Percentiles rank a stretch among this genome's conserved stretches.
Conservation (phyloP, 257 asterid species). For the Asclepias syriaca region DNA sequence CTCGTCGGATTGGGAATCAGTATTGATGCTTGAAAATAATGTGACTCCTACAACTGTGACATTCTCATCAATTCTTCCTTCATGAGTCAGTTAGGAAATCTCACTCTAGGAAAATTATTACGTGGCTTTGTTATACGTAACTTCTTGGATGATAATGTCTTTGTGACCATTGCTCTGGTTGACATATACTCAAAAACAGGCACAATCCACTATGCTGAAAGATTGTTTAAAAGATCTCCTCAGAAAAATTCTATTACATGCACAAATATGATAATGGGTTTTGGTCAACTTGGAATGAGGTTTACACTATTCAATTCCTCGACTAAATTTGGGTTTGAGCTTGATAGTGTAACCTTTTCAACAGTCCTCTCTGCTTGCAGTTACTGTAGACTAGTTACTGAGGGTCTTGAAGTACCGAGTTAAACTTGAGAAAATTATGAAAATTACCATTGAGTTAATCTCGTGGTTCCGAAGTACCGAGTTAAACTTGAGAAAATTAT, state of each 20-base stretch:
- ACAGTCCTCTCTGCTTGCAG: too few relatives aligned
- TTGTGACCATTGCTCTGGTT: conserved; percentile 71
- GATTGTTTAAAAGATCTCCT: conserved; percentile 37
- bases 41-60: conserved; percentile 68
- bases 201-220: conserved; percentile 55
- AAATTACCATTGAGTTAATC: too few relatives aligned
- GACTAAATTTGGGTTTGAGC: too few relatives aligned
- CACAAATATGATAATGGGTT: too few relatives aligned
- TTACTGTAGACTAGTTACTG: too few relatives aligned
- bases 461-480: too few relatives aligned
- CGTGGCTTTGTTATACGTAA: conserved; percentile 65
- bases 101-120: conserved; percentile 57
- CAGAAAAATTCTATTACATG: conserved; percentile 69
- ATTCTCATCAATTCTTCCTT: conserved; percentile 73
- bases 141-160: conserved; percentile 54
- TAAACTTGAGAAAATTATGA: too few relatives aligned
- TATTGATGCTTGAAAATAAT: conserved; percentile 33
- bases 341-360: too few relatives aligned
- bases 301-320: too few relatives aligned
- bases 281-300: too few relatives aligned
- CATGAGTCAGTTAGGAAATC: conserved; percentile 63
- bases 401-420: too few relatives aligned
- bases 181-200: conserved; percentile 94
- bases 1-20: conserved; percentile 41
- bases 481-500: too few relatives aligned